A percentile compares a stretch with the other conserved stretches of the same genome.
phyloP scores from a whole-genome alignment of 352 stramenopile species.

The Globisporangium apiculatum region DNA sequence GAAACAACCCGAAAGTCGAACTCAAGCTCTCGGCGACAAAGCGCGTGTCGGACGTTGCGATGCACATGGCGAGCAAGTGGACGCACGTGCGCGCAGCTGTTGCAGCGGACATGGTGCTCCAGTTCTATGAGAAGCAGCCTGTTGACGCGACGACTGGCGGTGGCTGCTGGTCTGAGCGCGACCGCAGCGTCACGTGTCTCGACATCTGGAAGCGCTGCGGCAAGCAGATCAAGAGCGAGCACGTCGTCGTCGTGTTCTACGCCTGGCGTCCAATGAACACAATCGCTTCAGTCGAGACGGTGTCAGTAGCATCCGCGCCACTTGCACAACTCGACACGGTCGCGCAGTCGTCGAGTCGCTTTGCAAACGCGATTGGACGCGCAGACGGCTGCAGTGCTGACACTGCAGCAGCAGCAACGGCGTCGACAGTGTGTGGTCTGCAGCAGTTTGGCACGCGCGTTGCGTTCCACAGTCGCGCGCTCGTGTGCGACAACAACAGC shows the following conservation, averaged over 20 bases:
- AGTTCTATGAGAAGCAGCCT: constrained; percentile 49
- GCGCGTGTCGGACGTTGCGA: constrained; percentile 65
- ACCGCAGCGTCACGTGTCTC: constrained; percentile 49
- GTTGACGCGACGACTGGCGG: background rate
- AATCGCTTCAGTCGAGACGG: background rate
- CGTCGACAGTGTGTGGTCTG: constrained; percentile 15
- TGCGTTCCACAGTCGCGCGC: constrained; percentile 21
- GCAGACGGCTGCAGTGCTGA: background rate
- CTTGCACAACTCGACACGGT: background rate
- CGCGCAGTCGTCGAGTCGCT: constrained; percentile 8
- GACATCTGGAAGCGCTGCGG: constrained; percentile 68
- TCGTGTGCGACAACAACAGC: background rate
- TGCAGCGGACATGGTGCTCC: constrained; percentile 19
- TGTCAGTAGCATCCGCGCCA: background rate
- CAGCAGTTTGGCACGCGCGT: constrained; percentile 37
- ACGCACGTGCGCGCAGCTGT: constrained; percentile 31
- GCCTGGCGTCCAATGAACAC: constrained; percentile 20
- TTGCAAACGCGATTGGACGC: constrained; percentile 9
- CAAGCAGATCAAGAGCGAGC: constrained; percentile 51
- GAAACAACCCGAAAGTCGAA: constrained; percentile 72
- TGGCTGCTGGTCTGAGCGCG: constrained; percentile 30
- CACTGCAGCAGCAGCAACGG: background rate
- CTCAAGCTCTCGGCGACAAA: constrained; percentile 77
- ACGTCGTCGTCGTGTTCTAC: constrained; percentile 71
- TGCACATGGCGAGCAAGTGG: constrained; percentile 78